Evolutionary conservation across 371 early-diverging fungal species (phyloP).

Genomic region (Zopfochytrium polystomum): DNA sequence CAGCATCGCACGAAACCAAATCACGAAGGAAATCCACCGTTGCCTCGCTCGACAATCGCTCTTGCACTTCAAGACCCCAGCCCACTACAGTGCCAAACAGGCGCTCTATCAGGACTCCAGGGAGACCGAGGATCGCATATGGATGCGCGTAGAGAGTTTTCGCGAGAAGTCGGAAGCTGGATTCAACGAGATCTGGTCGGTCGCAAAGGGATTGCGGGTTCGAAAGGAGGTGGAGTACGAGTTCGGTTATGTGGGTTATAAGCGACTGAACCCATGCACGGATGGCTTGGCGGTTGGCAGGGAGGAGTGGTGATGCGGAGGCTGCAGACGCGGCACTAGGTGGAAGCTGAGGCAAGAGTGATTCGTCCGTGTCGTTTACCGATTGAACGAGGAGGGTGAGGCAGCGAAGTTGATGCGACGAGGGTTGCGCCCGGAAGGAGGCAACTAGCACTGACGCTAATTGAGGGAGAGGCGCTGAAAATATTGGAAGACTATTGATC

Average conservation of each 20-base stretch:
- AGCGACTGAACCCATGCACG: slow-evolving; percentile 6
- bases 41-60: slow-evolving; percentile 19
- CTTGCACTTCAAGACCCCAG: slow-evolving; percentile 24
- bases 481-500: slow-evolving; percentile 13
- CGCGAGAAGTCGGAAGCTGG: background rate
- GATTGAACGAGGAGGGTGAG: slow-evolving; percentile 14
- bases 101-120: slow-evolving; percentile 9
- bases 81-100: slow-evolving; percentile 12
- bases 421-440: background rate
- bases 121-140: slow-evolving; percentile 20
- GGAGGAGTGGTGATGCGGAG: too few relatives aligned
- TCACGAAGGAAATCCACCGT: slow-evolving; percentile 24
- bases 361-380: background rate
- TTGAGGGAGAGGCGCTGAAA: background rate
- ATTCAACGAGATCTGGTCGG: background rate
- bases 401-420: slow-evolving; percentile 5
- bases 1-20: slow-evolving; percentile 15
- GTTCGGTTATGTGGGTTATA: slow-evolving; percentile 2
- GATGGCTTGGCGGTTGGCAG: too few relatives aligned
- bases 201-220: background rate
- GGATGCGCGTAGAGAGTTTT: slow-evolving; percentile 20
- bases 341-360: background rate
- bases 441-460: background rate
- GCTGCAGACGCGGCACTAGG: slow-evolving; percentile 1
- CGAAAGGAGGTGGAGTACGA: too few relatives aligned